A percentile compares a stretch with the other conserved stretches of the same genome.
These are phyloP conservation scores for Colletotrichum caudatum DNA, from an alignment of 2,329 filamentous ascomycete species.

Conservation along the genomic window DNA sequence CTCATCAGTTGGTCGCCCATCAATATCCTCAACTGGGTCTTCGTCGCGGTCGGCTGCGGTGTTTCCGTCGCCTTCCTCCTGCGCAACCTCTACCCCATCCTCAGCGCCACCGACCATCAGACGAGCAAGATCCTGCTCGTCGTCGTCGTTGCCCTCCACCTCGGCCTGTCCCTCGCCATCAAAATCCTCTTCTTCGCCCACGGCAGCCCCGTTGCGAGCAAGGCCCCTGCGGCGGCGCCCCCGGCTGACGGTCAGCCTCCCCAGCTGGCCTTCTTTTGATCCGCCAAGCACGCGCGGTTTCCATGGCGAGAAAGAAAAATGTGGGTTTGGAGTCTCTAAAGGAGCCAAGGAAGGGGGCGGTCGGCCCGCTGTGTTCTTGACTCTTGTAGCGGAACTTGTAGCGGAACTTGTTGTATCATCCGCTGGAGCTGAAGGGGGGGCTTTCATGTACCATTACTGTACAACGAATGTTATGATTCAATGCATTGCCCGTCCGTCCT, in stretches of 20 bases:
- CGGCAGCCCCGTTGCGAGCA: conserved; percentile 64
- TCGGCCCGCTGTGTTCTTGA: background rate
- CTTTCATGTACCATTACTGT: conserved; percentile 33
- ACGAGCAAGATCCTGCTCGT: conserved; percentile 89
- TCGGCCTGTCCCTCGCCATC: conserved; percentile 91
- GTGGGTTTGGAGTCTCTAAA: background rate
- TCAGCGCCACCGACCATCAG: conserved; percentile 92
- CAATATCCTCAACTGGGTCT: conserved; percentile 89
- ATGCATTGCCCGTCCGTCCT: background rate
- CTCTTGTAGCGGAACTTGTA: conserved; percentile 1
- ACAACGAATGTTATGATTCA: conserved; percentile 36
- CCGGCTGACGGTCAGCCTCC: conserved; percentile 36
- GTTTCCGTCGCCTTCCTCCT: conserved; percentile 86
- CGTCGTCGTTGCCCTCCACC: conserved; percentile 85
- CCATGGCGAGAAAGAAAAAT: background rate
- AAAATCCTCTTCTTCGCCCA: conserved; percentile 97
- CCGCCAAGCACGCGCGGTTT: background rate
- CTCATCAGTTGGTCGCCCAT: conserved; percentile 91
- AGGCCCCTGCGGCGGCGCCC: conserved; percentile 29
- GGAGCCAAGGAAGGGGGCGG: background rate
- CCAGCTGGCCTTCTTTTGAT: conserved; percentile 31
- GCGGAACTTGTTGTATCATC: conserved; percentile 12
- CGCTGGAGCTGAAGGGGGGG: background rate
- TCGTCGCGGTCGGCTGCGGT: conserved; percentile 88
- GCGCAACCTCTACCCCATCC: conserved; percentile 88